Evolutionary conservation across 768 basidiomycete species (phyloP).

Genomic region (Cystofilobasidium macerans): DNA sequence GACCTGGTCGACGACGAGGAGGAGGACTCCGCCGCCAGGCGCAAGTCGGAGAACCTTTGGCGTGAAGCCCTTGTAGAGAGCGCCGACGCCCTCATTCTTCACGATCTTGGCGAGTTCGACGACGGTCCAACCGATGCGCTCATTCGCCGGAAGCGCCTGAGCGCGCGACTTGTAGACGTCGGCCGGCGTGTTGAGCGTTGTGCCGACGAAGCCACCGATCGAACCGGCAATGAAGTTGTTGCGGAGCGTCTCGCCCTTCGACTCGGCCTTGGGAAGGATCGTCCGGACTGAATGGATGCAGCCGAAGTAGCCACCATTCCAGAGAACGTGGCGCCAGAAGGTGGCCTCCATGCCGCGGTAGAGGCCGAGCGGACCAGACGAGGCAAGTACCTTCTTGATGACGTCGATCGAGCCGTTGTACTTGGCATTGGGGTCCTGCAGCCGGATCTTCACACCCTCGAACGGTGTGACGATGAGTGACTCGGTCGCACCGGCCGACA

Average conservation of each 20-base stretch:
- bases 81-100: slow-evolving; percentile 72
- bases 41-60: slow-evolving; percentile 92
- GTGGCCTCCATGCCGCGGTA: slow-evolving; percentile 96
- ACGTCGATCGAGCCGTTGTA: slow-evolving; percentile 89
- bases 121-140: slow-evolving; percentile 51
- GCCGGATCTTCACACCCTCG: slow-evolving; percentile 85
- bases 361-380: slow-evolving; percentile 60
- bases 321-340: slow-evolving; percentile 55
- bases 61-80: slow-evolving; percentile 87
- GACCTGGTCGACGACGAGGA: slow-evolving; percentile 47
- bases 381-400: slow-evolving; percentile 61
- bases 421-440: slow-evolving; percentile 86
- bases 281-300: slow-evolving; percentile 72
- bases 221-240: slow-evolving; percentile 90
- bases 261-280: slow-evolving; percentile 74
- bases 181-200: slow-evolving; percentile 79
- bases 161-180: slow-evolving; percentile 89
- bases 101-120: slow-evolving; percentile 56
- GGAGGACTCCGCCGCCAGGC: slow-evolving; percentile 84
- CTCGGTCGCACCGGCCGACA: slow-evolving; percentile 90
- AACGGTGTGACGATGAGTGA: slow-evolving; percentile 84
- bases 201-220: slow-evolving; percentile 76
- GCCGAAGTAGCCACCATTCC: slow-evolving; percentile 65
- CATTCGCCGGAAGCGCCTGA: slow-evolving; percentile 45
- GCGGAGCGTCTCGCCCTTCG: slow-evolving; percentile 55